Conservation (phyloP, 1,284 basidiomycete genomes). For the Bjerkandera adusta region DNA sequence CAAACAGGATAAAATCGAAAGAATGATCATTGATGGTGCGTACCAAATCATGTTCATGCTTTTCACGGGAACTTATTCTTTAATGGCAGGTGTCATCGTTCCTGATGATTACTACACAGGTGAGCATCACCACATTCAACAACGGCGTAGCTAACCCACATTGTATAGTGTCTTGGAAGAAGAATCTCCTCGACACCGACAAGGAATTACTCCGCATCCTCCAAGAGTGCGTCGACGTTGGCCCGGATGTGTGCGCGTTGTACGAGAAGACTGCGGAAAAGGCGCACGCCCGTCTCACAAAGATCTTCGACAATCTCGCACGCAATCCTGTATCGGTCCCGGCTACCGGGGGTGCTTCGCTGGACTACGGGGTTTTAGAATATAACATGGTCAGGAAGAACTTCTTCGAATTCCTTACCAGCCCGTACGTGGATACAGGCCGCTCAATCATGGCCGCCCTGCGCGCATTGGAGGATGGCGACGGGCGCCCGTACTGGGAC, state of each 20-base stretch:
- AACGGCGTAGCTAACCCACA: background rate
- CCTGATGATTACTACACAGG: slow-evolving; percentile 15
- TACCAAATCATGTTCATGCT: background rate
- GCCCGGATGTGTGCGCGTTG: slow-evolving; percentile 16
- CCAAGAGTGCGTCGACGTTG: slow-evolving; percentile 20
- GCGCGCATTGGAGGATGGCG: slow-evolving; percentile 7
- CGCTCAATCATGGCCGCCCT: background rate
- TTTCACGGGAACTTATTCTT: background rate
- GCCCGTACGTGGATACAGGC: slow-evolving; percentile 7
- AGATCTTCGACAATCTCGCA: slow-evolving; percentile 9
- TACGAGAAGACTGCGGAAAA: slow-evolving; percentile 15
- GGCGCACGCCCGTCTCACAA: slow-evolving; percentile 18
- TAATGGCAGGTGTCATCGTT: slow-evolving; percentile 15
- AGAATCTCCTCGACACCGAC: slow-evolving; percentile 21
- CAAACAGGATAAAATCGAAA: slow-evolving; percentile 16
- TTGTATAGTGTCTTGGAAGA: slow-evolving; percentile 14
- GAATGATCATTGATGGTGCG: slow-evolving; percentile 19
- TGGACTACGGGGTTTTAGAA: slow-evolving; percentile 17
- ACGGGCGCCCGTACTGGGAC: slow-evolving; percentile 11
- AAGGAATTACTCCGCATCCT: slow-evolving; percentile 11
- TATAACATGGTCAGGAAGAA: slow-evolving; percentile 7
- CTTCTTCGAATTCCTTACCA: slow-evolving; percentile 14
- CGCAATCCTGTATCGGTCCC: slow-evolving; percentile 4
- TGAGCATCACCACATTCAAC: background rate
- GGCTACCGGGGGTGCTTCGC: background rate